Percentiles rank a stretch among this genome's conserved stretches.
Evolutionary conservation across 805 yeast genomes (phyloP).

Genomic region (Candida ulmi): DNA sequence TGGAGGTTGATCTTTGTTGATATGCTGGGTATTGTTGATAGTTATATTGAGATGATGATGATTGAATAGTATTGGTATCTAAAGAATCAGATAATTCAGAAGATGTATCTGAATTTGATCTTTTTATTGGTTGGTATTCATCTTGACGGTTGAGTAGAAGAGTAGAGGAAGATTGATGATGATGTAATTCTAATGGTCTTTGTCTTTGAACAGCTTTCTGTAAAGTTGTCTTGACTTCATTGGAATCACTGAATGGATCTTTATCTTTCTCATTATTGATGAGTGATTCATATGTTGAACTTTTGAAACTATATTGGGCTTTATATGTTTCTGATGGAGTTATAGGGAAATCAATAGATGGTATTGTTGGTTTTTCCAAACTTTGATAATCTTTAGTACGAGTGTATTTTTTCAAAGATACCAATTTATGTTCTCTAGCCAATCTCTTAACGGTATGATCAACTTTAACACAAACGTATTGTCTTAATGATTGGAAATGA

Average conservation of each 20-base stretch:
- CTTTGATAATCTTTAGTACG: not conserved
- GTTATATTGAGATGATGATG: not conserved
- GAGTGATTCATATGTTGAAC: constrained; percentile 7
- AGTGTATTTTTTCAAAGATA: constrained; percentile 20
- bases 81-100: not conserved
- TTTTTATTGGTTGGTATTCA: not conserved
- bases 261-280: no score
- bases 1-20: no score
- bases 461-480: constrained; percentile 55
- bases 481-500: constrained; percentile 41
- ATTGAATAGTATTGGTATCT: not conserved
- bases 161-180: not conserved
- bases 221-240: not conserved
- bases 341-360: constrained; percentile 1
- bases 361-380: constrained; percentile 7
- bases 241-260: constrained; percentile 5
- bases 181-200: constrained; percentile 4
- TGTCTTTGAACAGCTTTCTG: constrained; percentile 2
- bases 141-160: not conserved
- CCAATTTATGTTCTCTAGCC: constrained; percentile 34
- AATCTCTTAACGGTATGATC: constrained; percentile 51
- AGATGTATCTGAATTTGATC: not conserved
- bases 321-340: not conserved
- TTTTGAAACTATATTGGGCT: not conserved
- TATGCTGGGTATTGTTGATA: not conserved